These are phyloP conservation scores for Chaetothyriales sp. DNA, from an alignment of 2,329 filamentous ascomycete species.

Conservation along the genomic window DNA sequence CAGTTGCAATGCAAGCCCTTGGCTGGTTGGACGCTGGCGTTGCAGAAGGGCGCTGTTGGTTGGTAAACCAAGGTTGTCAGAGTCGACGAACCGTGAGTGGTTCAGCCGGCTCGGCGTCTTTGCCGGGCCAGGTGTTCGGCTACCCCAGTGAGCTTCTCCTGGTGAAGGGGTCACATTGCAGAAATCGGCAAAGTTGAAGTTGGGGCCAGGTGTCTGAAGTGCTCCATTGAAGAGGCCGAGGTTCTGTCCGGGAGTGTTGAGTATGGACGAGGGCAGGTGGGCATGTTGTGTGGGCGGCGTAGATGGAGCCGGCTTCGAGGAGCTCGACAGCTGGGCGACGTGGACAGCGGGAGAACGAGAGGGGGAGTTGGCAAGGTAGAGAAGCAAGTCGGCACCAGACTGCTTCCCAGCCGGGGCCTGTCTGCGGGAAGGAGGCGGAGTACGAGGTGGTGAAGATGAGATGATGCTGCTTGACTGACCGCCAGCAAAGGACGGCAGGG, in stretches of 20 bases:
- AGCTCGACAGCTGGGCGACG: constrained; percentile 29
- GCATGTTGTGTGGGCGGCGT: constrained; percentile 57
- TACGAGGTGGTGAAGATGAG: constrained; percentile 69
- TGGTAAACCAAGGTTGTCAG: constrained; percentile 56
- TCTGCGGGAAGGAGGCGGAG: constrained; percentile 51
- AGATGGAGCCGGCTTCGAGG: constrained; percentile 49
- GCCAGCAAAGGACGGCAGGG: constrained; percentile 55
- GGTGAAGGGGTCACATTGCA: constrained; percentile 95
- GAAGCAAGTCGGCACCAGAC: constrained; percentile 64
- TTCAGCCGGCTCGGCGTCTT: constrained; percentile 63
- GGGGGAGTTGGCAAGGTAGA: constrained; percentile 82
- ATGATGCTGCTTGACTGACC: constrained; percentile 30
- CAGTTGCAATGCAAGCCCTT: constrained; percentile 47
- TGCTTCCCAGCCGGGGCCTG: constrained; percentile 42
- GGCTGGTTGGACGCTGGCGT: constrained; percentile 10
- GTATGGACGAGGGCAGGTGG: constrained; percentile 33
- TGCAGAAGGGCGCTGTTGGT: constrained; percentile 16
- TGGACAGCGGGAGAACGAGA: constrained; percentile 48
- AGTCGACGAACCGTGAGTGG: constrained; percentile 69
- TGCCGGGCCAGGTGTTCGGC: constrained; percentile 39
- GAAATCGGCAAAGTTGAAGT: constrained; percentile 91
- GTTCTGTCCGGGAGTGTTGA: constrained; percentile 46
- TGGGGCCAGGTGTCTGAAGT: constrained; percentile 61
- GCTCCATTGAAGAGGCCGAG: constrained; percentile 66
- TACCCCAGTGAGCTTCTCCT: constrained; percentile 66